Evolutionary conservation across 352 stramenopile species (phyloP), one percentile per base, ranked within the genome.

Genomic region (Phytophthora kernoviae): DNA sequence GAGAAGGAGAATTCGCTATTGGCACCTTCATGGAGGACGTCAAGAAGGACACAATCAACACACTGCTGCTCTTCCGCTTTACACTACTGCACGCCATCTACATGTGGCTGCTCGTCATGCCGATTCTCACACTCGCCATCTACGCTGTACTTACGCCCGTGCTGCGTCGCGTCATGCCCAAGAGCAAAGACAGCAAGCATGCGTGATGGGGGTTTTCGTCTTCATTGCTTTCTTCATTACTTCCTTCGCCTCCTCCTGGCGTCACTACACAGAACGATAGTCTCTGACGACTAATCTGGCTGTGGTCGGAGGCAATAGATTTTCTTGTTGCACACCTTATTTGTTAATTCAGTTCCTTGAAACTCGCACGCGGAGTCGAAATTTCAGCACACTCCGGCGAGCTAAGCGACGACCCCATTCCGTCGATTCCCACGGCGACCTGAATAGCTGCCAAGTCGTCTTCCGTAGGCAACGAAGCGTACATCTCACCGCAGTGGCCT

Each of bases 51-150:
- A 79, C 81, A 33, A 58, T 94, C 45, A 84, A 79, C 55, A 92
- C 84, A 50, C 68, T 94, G 46, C 65, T 88, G 54, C 65, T 78
- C 27, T 94, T 92, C 66, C 84, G 81, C 65, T 94, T 91, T 66
- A 90, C 81, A 26, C 71, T 94, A 17, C 62, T 94, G 56, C 62
- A 89, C 61, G 84, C 82, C 30, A 90, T 91, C 49, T 91, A 90
- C 70, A 77, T 88, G 73, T 94, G 85, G 85, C 60, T 90, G 50
- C 76, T 76, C 18, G 75, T 81, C 36, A 67, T 89, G 43, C 79
- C 80, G 3, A 61, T 91, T n/a, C 65, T 87, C 22, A 91, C 82
- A 32, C 61, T 79, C 54, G 58, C 60, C 34, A 59, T 91, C 49
- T 94, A 94, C 70, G 56, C 70, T 24, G 59, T 91, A 24, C 70